A percentile compares a stretch with the other conserved stretches of the same genome.
phyloP scores from a whole-genome alignment of 352 stramenopile genomes.

The Thraustochytrium sp. region DNA sequence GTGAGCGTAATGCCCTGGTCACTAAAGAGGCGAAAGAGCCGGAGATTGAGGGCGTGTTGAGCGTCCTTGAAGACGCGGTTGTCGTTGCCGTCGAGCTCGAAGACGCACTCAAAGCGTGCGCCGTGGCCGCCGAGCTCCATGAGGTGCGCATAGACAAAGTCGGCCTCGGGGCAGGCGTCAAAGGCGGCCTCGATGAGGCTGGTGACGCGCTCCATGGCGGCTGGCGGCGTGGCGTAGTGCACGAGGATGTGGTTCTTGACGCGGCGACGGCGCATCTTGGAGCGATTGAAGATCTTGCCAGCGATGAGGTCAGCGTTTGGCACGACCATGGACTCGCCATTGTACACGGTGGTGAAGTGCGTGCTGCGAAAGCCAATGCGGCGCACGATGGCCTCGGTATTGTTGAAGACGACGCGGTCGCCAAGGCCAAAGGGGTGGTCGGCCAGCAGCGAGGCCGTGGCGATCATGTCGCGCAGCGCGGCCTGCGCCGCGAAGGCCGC shows the following conservation, averaged over 20 bases:
- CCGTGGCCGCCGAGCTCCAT: neutral
- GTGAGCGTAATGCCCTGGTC: slow-evolving; percentile 15
- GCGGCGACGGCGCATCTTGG: neutral
- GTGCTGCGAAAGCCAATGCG: slow-evolving; percentile 35
- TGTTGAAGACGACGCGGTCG: slow-evolving; percentile 11
- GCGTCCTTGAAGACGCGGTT: slow-evolving; percentile 15
- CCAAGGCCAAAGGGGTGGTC: slow-evolving; percentile 23
- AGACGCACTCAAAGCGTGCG: slow-evolving; percentile 24
- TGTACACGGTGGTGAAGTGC: slow-evolving; percentile 14
- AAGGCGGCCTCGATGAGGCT: neutral
- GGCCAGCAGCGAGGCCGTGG: slow-evolving; percentile 9
- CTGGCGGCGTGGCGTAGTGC: neutral
- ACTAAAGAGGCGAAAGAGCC: neutral
- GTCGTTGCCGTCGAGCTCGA: neutral
- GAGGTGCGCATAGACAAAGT: slow-evolving; percentile 21
- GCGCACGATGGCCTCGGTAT: neutral
- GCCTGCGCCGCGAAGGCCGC: slow-evolving; percentile 23
- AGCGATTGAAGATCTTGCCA: slow-evolving; percentile 17
- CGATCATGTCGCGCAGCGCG: slow-evolving; percentile 14
- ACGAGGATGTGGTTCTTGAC: slow-evolving; percentile 1
- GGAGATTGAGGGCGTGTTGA: slow-evolving; percentile 20
- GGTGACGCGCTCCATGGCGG: neutral
- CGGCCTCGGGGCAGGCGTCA: neutral
- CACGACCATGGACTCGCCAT: slow-evolving; percentile 27
- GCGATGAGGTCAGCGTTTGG: slow-evolving; percentile 2